Evolutionary conservation across 768 basidiomycete species (phyloP).

Genomic region (Pleurotus platypus): DNA sequence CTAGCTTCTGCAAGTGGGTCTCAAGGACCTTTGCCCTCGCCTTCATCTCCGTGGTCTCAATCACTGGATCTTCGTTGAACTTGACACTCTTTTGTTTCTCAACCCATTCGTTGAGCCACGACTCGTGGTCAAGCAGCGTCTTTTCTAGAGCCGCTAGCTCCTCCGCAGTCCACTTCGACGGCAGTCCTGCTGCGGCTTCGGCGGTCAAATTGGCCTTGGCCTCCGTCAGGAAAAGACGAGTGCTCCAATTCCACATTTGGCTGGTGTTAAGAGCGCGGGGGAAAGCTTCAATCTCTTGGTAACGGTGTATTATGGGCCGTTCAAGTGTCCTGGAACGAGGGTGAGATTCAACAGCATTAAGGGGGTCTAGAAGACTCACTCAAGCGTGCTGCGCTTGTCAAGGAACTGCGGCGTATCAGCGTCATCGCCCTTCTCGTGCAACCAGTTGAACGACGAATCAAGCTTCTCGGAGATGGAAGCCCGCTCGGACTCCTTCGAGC

Average conservation of each 20-base stretch:
- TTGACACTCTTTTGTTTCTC: slow-evolving; percentile 77
- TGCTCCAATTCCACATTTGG: slow-evolving; percentile 88
- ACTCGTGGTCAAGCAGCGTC: slow-evolving; percentile 73
- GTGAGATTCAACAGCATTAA: slow-evolving; percentile 2
- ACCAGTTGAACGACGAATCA: slow-evolving; percentile 77
- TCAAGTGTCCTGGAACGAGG: slow-evolving; percentile 58
- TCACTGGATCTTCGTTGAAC: slow-evolving; percentile 79
- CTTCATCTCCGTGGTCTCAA: slow-evolving; percentile 83
- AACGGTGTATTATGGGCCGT: slow-evolving; percentile 78
- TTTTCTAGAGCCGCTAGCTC: slow-evolving; percentile 81
- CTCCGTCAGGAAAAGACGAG: slow-evolving; percentile 79
- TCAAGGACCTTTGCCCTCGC: slow-evolving; percentile 79
- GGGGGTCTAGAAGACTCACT: slow-evolving; percentile 52
- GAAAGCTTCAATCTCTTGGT: slow-evolving; percentile 86
- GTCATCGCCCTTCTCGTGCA: slow-evolving; percentile 77
- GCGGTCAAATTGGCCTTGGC: slow-evolving; percentile 72
- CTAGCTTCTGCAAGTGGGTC: slow-evolving; percentile 63
- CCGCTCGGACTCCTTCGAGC: slow-evolving; percentile 73
- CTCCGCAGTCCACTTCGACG: slow-evolving; percentile 80
- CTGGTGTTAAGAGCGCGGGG: slow-evolving; percentile 77
- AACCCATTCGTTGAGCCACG: slow-evolving; percentile 80
- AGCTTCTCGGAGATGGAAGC: slow-evolving; percentile 60
- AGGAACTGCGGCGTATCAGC: slow-evolving; percentile 76
- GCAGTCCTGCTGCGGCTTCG: slow-evolving; percentile 55
- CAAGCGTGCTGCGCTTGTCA: slow-evolving; percentile 73